These are phyloP conservation scores for Xylaria sp. DNA, from an alignment of 2,329 filamentous ascomycete species.

Conservation along the genomic window DNA sequence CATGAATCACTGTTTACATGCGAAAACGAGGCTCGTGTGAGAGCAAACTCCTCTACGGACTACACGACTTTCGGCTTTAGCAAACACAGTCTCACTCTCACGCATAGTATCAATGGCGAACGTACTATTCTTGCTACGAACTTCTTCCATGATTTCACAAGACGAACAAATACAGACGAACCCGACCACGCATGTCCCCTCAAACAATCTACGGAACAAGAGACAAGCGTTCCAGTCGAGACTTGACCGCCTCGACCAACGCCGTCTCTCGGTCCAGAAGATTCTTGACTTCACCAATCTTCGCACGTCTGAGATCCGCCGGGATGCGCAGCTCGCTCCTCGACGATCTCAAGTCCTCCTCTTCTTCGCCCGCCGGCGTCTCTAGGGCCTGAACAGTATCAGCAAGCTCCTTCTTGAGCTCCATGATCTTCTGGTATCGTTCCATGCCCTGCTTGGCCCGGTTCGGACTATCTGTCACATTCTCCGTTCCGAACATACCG, in stretches of 20 bases:
- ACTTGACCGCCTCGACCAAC: slow-evolving; percentile 61
- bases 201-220: slow-evolving; percentile 26
- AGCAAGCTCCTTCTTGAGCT: slow-evolving; percentile 48
- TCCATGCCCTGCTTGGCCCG: slow-evolving; percentile 48
- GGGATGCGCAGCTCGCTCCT: slow-evolving; percentile 49
- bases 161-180: slow-evolving; percentile 4
- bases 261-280: slow-evolving; percentile 62
- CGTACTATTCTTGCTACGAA: no score
- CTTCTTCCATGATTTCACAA: no score
- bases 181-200: slow-evolving; percentile 7
- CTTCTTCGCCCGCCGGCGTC: slow-evolving; percentile 27
- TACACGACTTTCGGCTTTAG: no score
- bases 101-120: no score
- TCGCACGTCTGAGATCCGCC: slow-evolving; percentile 55
- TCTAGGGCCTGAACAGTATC: slow-evolving; percentile 45
- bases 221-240: slow-evolving; percentile 54
- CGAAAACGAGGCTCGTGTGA: no score
- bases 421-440: slow-evolving; percentile 53
- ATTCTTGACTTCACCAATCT: slow-evolving; percentile 58
- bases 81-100: no score
- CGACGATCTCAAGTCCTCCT: slow-evolving; percentile 29
- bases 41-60: no score
- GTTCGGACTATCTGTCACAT: slow-evolving; percentile 30
- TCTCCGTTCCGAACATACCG: slow-evolving; percentile 38
- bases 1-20: no score